Conservation (phyloP, 2,329 filamentous ascomycete species). For the Alternaria postmessia region DNA sequence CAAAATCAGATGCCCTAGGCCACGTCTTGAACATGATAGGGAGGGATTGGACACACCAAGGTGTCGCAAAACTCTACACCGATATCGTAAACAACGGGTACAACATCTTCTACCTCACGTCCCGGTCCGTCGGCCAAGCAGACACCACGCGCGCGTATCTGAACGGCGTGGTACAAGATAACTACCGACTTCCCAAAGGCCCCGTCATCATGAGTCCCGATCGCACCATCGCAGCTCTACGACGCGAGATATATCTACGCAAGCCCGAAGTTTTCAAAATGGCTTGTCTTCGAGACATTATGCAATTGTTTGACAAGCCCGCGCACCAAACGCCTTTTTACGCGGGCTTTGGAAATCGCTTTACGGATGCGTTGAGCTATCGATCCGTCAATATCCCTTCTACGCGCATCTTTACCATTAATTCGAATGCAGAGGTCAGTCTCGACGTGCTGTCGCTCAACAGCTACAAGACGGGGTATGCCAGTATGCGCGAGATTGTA, state of each 20-base stretch:
- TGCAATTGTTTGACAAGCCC: constrained; percentile 75
- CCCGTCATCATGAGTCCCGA: constrained; percentile 96
- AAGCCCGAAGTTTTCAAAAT: constrained; percentile 99
- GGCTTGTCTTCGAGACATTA: constrained; percentile 94
- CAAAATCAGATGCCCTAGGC: constrained; percentile 92
- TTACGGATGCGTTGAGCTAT: constrained; percentile 96
- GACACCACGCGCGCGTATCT: constrained; percentile 91
- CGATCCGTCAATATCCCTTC: constrained; percentile 94
- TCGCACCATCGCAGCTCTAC: constrained; percentile 88
- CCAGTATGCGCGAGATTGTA: constrained; percentile 95
- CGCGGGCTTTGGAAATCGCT: constrained; percentile 93
- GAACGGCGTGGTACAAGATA: constrained; percentile 86
- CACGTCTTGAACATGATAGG: constrained; percentile 97
- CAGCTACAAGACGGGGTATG: constrained; percentile 95
- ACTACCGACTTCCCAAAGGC: constrained; percentile 83
- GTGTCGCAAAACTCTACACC: constrained; percentile 95
- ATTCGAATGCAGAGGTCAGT: constrained; percentile 94
- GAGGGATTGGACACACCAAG: constrained; percentile 96
- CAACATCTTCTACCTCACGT: constrained; percentile 98
- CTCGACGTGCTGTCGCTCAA: constrained; percentile 89
- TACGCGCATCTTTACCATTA: constrained; percentile 97
- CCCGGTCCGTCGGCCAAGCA: constrained; percentile 89
- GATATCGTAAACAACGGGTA: constrained; percentile 96
- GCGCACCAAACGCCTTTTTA: constrained; percentile 84
- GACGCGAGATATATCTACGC: constrained; percentile 90